Evolutionary conservation across 805 yeast species (phyloP), one percentile per base, ranked within the genome.

Genomic region (Jamesozyma lodderae): DNA sequence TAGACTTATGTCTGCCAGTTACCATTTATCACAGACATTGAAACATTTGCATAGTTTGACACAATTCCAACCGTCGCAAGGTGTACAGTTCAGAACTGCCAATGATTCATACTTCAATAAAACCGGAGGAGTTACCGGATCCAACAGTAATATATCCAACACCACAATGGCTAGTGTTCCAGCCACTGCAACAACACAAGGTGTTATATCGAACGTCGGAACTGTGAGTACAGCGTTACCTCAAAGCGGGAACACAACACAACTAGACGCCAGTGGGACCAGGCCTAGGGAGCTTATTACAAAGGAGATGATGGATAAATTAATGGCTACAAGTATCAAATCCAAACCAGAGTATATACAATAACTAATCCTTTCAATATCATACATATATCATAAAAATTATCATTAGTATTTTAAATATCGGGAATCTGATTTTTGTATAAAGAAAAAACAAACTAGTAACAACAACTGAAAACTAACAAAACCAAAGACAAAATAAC

Each of bases 11-110:
- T 69, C 79, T 30, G 66, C 78, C 2, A 61, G 38, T 35, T 57
- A 39, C 39, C 65, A 39, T 36, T 51, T 79, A 30, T 61, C 68
- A 18, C 64, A 70, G 23, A 73, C 81, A 0, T 51, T 79, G 31
- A 56, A 63, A 13, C 58, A 58, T 19, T 60, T 80, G 4, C 70
- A 69, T 28, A 55, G 62, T 14, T 49, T 79, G 36, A 73, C 80
- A 0, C 64, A 64, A 16, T 79, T 75, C 51, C 69, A 77, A 6
- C 79, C 83, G 0, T 67, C 81, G 1, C 71, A 70, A 38, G 86
- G 86, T n/a, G 52, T 52, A 6, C 51, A 47, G 17, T 51, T 55
- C 28, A 49, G 14, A 6, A 25, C 37, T 5, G 14, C 39, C 23
- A 26, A 22, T 19, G 14, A 21, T 3, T 15, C 36, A 22, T n/a